These are phyloP conservation scores for Blastocystis sp. DNA, from an alignment of 352 stramenopile genomes.

Conservation along the genomic window DNA sequence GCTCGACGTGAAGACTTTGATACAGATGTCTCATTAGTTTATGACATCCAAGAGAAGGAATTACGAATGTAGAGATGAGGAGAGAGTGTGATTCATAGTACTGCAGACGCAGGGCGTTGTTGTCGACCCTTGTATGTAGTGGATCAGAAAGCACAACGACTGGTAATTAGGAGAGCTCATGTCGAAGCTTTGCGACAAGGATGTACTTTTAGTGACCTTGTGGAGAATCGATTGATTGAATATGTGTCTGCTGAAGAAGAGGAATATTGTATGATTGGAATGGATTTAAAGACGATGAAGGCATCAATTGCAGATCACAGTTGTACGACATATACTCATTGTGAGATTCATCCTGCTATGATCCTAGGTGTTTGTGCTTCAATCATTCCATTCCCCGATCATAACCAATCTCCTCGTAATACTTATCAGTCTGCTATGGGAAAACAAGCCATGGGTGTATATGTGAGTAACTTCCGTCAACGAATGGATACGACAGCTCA, in stretches of 20 bases:
- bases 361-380: conserved; percentile 97
- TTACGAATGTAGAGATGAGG: conserved; percentile 83
- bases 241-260: conserved; percentile 98
- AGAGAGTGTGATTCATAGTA: not conserved
- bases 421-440: conserved; percentile 99
- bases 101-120: conserved; percentile 92
- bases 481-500: conserved; percentile 99
- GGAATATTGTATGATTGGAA: conserved; percentile 99
- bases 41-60: conserved; percentile 93
- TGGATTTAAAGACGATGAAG: conserved; percentile 86
- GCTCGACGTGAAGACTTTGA: conserved; percentile 91
- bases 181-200: conserved; percentile 81
- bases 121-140: conserved; percentile 97
- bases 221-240: conserved; percentile 88
- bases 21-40: conserved; percentile 92
- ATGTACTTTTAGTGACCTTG: conserved; percentile 70
- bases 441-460: conserved; percentile 99
- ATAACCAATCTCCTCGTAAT: conserved; percentile 99
- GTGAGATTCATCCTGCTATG: conserved; percentile 98
- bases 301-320: conserved; percentile 69
- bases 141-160: conserved; percentile 77
- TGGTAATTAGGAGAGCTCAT: conserved; percentile 91
- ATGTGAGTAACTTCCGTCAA: conserved; percentile 93
- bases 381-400: conserved; percentile 99
- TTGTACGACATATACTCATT: conserved; percentile 93